Conservation (phyloP, 1,284 basidiomycete genomes). For the Sporisorium scitamineum region DNA sequence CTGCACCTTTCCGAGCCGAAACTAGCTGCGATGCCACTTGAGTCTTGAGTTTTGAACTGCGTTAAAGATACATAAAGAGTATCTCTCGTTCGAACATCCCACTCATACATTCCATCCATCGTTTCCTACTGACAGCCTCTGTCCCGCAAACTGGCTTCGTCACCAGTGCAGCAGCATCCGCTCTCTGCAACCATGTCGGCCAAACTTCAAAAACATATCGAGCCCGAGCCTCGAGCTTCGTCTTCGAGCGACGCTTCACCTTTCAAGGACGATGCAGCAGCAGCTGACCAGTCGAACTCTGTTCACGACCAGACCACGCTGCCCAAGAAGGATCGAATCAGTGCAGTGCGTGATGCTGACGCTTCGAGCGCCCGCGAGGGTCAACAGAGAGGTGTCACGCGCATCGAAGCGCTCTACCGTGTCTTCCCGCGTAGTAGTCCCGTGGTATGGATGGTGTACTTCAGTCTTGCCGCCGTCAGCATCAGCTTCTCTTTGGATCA, state of each 20-base stretch:
- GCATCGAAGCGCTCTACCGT: conserved; percentile 37
- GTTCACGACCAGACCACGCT: neutral
- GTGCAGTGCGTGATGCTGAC: conserved; percentile 25
- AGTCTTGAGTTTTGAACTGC: too few relatives aligned
- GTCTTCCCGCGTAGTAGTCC: conserved; percentile 21
- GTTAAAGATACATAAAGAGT: neutral
- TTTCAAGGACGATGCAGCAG: conserved; percentile 8
- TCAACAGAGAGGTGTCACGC: conserved; percentile 31
- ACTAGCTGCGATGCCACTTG: neutral
- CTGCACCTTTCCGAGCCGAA: neutral
- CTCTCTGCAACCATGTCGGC: conserved; percentile 5
- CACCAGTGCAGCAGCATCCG: too few relatives aligned
- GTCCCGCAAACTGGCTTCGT: neutral
- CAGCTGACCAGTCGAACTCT: conserved; percentile 1
- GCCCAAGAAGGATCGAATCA: neutral
- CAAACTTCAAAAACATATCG: neutral
- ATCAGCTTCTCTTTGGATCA: conserved; percentile 21
- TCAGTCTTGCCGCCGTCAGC: conserved; percentile 22
- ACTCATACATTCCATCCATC: neutral
- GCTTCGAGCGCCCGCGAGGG: conserved; percentile 14
- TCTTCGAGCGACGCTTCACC: conserved; percentile 10
- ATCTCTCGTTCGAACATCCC: neutral
- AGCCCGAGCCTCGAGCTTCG: conserved; percentile 7
- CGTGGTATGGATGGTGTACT: conserved; percentile 23
- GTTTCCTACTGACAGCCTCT: neutral